Base-by-base conservation (phyloP, 176 grass and related monocot genomes). In the Aechmea fasciata region DNA sequence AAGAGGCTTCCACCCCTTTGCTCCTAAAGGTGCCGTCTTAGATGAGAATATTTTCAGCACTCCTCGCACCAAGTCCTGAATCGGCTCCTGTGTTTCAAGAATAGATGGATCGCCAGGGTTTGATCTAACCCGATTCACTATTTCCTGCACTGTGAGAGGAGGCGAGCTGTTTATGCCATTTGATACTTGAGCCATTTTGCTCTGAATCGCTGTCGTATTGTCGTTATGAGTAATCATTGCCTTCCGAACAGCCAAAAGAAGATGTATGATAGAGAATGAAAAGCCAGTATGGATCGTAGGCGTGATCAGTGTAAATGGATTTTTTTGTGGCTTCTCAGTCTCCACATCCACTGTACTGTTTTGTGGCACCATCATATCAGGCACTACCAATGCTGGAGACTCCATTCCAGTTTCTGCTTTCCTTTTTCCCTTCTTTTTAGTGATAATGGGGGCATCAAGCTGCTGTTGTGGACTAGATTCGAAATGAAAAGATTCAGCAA, bases 51-150 rank as follows among this genome's bases (percentile, higher is more conserved):
- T 84, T 65, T 90, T 93, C 53, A 99, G 52, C 64, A 99, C 94
- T 64, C 94, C 94, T 79, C 90, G 82, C 49, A 99, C 77, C 76
- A 99, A 81, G 85, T 99, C 94, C 57, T 93, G 94, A 57, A 99
- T 86, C 57, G 94, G 94, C 67, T 99, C 94, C 81, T 99, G 90
- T 13, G 94, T 93, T 89, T 99, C 94, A 82, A 99, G 89, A 85
- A 99, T 99, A 68, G 55, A 88, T 15, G 90, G 84, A 85, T 99
- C 94, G 69, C 82, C 87, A 49, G 94, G 94, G 75, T 93, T 99
- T 73, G 78, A 75, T 81, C 49, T 93, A 75, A 99, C 75, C 64
- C 84, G 87, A 79, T 73, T 79, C 25, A 90, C 84, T 77, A 99
- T 54, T 64, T 99, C 94, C 79, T 99, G 90, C 65, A 99, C 87